A percentile compares a stretch with the other conserved stretches of the same genome.
Conservation (phyloP, 202 grass and related monocot species). For the Setaria italica region DNA sequence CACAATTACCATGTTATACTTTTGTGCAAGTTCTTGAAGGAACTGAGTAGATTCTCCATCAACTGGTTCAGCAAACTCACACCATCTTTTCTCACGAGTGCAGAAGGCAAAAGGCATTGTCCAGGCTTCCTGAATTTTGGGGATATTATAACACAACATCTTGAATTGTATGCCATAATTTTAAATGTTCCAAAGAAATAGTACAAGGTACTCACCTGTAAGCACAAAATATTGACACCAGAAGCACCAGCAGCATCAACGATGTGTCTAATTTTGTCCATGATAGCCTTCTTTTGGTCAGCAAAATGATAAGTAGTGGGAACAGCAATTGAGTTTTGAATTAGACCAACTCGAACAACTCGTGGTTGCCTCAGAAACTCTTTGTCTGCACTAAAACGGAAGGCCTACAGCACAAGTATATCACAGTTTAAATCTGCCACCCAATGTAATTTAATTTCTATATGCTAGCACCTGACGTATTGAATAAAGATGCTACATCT, state of each 20-base stretch:
- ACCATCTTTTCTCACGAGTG: conserved; percentile 97
- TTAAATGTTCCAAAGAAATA: conserved; percentile 2
- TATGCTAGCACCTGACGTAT: background rate
- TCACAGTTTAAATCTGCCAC: background rate
- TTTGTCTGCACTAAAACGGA: conserved; percentile 81
- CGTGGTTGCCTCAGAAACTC: conserved; percentile 67
- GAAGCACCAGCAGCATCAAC: conserved; percentile 88
- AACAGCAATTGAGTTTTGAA: conserved; percentile 88
- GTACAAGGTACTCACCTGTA: conserved; percentile 69
- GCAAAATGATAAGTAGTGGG: conserved; percentile 78
- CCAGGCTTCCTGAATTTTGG: conserved; percentile 87
- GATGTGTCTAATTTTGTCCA: conserved; percentile 85
- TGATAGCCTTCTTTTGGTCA: conserved; percentile 89
- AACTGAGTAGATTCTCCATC: conserved; percentile 92
- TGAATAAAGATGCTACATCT: background rate
- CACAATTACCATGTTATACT: conserved; percentile 98
- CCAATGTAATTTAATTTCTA: conserved; percentile 30
- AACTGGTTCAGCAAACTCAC: conserved; percentile 91
- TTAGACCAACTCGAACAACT: conserved; percentile 84
- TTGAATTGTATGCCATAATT: background rate
- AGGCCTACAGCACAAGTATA: conserved; percentile 60
- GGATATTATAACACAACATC: background rate
- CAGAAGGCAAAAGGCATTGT: conserved; percentile 99
- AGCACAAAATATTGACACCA: conserved; percentile 92
- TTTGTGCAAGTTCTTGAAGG: conserved; percentile 82